phyloP scores from a whole-genome alignment of 2,329 filamentous ascomycete species.

The Pseudocercospora cruenta region DNA sequence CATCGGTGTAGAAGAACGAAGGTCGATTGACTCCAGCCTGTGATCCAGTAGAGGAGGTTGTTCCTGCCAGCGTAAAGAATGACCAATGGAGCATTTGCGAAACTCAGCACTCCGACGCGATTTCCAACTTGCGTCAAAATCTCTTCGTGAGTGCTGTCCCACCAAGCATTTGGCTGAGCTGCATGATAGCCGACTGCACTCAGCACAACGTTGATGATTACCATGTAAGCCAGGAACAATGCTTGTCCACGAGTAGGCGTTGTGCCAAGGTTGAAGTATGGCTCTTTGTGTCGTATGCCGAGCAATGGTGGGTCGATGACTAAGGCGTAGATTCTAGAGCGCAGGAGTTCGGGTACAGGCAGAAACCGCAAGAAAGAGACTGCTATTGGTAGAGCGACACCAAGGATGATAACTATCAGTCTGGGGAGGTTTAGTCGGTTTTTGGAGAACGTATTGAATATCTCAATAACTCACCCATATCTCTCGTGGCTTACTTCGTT shows the following conservation, averaged over 20 bases:
- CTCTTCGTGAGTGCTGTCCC: background rate
- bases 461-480: too few relatives aligned
- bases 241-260: slow-evolving; percentile 31
- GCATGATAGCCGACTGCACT: slow-evolving; percentile 28
- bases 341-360: slow-evolving; percentile 5
- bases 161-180: slow-evolving; percentile 35
- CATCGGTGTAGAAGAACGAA: slow-evolving; percentile 55
- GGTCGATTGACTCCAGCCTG: slow-evolving; percentile 54
- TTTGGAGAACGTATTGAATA: too few relatives aligned
- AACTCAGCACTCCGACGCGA: slow-evolving; percentile 46
- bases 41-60: slow-evolving; percentile 53
- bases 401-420: slow-evolving; percentile 18
- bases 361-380: slow-evolving; percentile 16
- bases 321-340: slow-evolving; percentile 13
- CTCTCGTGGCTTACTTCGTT: slow-evolving; percentile 35
- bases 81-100: slow-evolving; percentile 47
- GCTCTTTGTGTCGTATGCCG: background rate
- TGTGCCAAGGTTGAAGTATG: slow-evolving; percentile 9
- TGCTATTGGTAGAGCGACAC: slow-evolving; percentile 19
- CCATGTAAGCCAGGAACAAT: slow-evolving; percentile 30
- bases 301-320: slow-evolving; percentile 12
- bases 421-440: too few relatives aligned
- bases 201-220: slow-evolving; percentile 37
- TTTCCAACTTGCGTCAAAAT: slow-evolving; percentile 30
- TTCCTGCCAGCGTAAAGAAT: slow-evolving; percentile 53